These are phyloP conservation scores for Sporisorium exsertum DNA, from an alignment of 1,284 basidiomycete species.

Conservation along the genomic window DNA sequence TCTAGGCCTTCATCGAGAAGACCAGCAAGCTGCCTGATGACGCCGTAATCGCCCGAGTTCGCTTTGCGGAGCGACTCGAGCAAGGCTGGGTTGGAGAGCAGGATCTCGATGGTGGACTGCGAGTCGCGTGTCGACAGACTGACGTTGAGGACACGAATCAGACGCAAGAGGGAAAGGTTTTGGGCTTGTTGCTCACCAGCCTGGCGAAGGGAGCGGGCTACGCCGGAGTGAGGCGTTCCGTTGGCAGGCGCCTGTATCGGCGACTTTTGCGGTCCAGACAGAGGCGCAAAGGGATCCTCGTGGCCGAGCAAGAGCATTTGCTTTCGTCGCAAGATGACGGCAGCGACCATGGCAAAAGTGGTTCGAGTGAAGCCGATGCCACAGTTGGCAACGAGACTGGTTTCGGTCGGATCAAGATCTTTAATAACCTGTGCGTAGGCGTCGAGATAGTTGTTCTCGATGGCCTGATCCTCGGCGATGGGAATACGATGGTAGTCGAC, in stretches of 20 bases:
- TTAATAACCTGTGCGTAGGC: conserved; percentile 88
- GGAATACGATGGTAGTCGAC: conserved; percentile 81
- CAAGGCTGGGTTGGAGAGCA: conserved; percentile 61
- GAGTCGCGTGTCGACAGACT: conserved; percentile 72
- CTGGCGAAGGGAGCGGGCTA: conserved; percentile 50
- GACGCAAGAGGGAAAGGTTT: conserved; percentile 81
- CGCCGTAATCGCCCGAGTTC: conserved; percentile 64
- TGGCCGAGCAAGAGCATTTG: conserved; percentile 83
- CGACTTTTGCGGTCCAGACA: conserved; percentile 34
- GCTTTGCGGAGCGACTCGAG: conserved; percentile 63
- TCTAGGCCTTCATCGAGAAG: conserved; percentile 65
- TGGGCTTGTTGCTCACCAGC: conserved; percentile 80
- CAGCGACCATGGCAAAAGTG: conserved; percentile 96
- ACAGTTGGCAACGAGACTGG: conserved; percentile 92
- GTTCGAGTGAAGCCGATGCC: conserved; percentile 97
- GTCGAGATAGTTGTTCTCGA: conserved; percentile 76
- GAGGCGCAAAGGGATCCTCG: conserved; percentile 77
- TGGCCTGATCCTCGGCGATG: conserved; percentile 75
- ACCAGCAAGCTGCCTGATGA: conserved; percentile 64
- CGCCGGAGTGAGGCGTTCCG: conserved; percentile 42
- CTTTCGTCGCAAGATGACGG: conserved; percentile 85
- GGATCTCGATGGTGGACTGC: conserved; percentile 57
- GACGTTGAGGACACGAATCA: conserved; percentile 86
- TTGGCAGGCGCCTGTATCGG: conserved; percentile 30
- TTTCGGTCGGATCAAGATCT: conserved; percentile 81